Conservation (phyloP, 2,329 filamentous ascomycete genomes). For the Claviceps quebecensis region DNA sequence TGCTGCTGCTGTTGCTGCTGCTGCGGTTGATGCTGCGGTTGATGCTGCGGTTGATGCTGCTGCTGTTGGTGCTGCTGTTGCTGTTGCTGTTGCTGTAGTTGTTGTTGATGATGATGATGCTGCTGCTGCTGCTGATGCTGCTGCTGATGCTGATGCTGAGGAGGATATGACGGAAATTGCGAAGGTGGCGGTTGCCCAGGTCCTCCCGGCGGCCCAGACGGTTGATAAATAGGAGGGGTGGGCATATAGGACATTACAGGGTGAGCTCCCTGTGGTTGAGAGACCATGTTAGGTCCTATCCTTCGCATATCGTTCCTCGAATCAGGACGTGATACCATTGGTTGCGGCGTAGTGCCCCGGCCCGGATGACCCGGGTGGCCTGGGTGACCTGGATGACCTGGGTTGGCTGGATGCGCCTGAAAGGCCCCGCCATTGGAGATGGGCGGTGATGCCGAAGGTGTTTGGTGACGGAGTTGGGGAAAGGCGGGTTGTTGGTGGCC, state of each 20-base stretch:
- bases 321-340: constrained; percentile 50
- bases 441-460: constrained; percentile 77
- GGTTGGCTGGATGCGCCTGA: constrained; percentile 33
- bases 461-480: constrained; percentile 67
- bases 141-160: constrained; percentile 17
- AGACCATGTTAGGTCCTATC: constrained; percentile 58
- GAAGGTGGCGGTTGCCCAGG: constrained; percentile 23
- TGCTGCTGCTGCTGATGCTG: constrained; percentile 20
- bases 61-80: not conserved
- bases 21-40: constrained; percentile 9
- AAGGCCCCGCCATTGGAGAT: constrained; percentile 65
- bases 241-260: constrained; percentile 68
- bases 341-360: constrained; percentile 68
- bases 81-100: not conserved
- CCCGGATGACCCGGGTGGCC: too few relatives aligned
- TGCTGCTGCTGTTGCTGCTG: too few relatives aligned
- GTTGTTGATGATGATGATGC: not conserved
- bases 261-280: constrained; percentile 46
- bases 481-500: constrained; percentile 47
- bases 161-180: constrained; percentile 25
- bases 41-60: constrained; percentile 8
- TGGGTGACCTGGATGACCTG: constrained; percentile 21
- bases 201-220: constrained; percentile 25
- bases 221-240: constrained; percentile 65
- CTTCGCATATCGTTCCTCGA: constrained; percentile 71